Base-by-base conservation (phyloP, 2,329 filamentous ascomycete species). In the Talaromyces atroroseus region DNA sequence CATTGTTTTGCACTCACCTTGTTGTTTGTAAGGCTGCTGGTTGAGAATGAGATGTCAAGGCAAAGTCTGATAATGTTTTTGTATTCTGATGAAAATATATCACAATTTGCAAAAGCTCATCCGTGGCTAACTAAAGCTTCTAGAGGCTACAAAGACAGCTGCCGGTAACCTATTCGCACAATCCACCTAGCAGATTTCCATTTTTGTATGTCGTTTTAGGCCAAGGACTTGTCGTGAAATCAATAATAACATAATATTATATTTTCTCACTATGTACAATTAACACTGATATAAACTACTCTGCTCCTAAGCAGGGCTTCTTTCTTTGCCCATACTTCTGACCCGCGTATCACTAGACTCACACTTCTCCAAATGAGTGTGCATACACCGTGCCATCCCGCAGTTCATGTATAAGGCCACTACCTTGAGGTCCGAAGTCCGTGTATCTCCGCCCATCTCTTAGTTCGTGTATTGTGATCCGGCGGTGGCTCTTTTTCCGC, bases 351-450 rank as follows among this genome's bases (percentile, higher is more conserved):
- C 23, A 11, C 4, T 12, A 18, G 11, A 2, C 42, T 40, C 11
- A 38, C 14, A 24, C 38, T 29, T 52, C 44, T 12, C 42, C 56
- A 49, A 59, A 74, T 29, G 68, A 60, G 65, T 74, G 70, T 8
- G 71, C 70, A 64, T 76, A 76, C 16, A 74, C 65, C 3, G 73
- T 76, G 11, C 73, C 73, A 62, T 75, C 73, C 14, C 73, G 64
- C 24, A 75, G 59, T 48, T 75, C 72, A 61, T 76, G 73, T 47
- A 76, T 74, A 57, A 67, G 71, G 36, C 71, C 69, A 42, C 64
- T 70, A 32, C 62, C 61, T 23, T 66, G 65, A 18, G 72, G 74
- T 5, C 72, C 73, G 52, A 71, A 66, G 59, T 75, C 73, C 0
- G 71, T 67, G 58, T 76, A 76, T 38, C 68, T 67, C 57, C 66